Conservation (phyloP, 495 filamentous ascomycete genomes). For the Tuber magnatum region DNA sequence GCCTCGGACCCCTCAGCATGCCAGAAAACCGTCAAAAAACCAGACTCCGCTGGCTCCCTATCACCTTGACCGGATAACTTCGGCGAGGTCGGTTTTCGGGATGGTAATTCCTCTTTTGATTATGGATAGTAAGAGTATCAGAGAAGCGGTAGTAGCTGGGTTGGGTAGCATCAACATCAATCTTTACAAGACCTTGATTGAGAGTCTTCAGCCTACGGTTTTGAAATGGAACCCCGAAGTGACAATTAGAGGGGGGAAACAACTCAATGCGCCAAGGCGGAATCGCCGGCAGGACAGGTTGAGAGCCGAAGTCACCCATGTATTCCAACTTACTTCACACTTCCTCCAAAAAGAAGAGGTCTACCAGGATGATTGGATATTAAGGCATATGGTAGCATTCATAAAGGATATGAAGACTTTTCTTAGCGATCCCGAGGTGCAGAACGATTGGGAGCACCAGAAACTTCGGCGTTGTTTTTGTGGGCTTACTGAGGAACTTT, state of each 20-base stretch:
- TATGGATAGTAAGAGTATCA: constrained; percentile 63
- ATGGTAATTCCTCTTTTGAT: constrained; percentile 82
- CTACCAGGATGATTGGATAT: constrained; percentile 83
- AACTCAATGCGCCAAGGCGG: constrained; percentile 69
- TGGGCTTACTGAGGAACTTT: constrained; percentile 83
- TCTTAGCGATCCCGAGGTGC: constrained; percentile 84
- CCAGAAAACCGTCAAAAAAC: constrained; percentile 70
- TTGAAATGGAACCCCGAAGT: constrained; percentile 40
- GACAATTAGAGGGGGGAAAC: constrained; percentile 45
- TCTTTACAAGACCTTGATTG: constrained; percentile 86
- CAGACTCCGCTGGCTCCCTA: constrained; percentile 50
- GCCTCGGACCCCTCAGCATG: constrained; percentile 60
- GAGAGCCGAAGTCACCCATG: constrained; percentile 87
- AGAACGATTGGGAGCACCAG: constrained; percentile 95
- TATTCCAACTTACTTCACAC: constrained; percentile 88
- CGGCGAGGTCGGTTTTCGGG: constrained; percentile 78
- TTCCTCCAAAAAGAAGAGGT: constrained; percentile 74
- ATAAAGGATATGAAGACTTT: constrained; percentile 89
- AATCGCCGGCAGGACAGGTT: constrained; percentile 75
- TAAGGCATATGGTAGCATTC: constrained; percentile 82
- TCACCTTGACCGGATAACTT: constrained; percentile 70
- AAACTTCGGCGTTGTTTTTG: constrained; percentile 87
- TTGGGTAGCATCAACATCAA: constrained; percentile 92
- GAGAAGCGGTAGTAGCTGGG: constrained; percentile 84
- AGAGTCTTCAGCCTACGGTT: constrained; percentile 80